Conservation (phyloP, 768 basidiomycete species). For the Tricholoma hemisulphureum region DNA sequence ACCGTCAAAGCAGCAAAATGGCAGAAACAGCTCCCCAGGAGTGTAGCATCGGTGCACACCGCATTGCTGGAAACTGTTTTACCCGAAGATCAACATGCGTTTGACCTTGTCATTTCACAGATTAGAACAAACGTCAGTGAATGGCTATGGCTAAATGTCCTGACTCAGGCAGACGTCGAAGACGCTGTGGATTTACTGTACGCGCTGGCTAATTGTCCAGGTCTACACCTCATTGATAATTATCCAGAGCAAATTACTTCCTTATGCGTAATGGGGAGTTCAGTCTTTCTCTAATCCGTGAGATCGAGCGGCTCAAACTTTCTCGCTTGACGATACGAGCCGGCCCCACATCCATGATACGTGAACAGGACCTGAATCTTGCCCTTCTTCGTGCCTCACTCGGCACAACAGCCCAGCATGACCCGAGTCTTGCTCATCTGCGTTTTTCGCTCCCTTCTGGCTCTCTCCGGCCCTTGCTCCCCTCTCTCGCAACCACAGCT, state of each 20-base stretch:
- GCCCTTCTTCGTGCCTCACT: slow-evolving; percentile 85
- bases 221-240: not conserved
- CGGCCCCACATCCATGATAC: slow-evolving; percentile 71
- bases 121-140: slow-evolving; percentile 84
- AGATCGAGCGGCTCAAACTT: slow-evolving; percentile 80
- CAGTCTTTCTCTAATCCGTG: slow-evolving; percentile 76
- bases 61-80: slow-evolving; percentile 62
- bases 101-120: slow-evolving; percentile 70
- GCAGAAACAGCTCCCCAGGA: slow-evolving; percentile 73
- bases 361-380: slow-evolving; percentile 87
- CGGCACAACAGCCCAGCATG: slow-evolving; percentile 85
- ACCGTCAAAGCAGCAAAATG: slow-evolving; percentile 79
- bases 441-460: slow-evolving; percentile 79
- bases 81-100: slow-evolving; percentile 72
- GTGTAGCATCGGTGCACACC: slow-evolving; percentile 64
- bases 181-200: slow-evolving; percentile 85
- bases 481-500: slow-evolving; percentile 52
- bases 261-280: slow-evolving; percentile 88
- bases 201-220: slow-evolving; percentile 26
- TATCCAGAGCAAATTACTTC: slow-evolving; percentile 79
- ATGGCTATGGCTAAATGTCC: slow-evolving; percentile 90
- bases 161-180: slow-evolving; percentile 80
- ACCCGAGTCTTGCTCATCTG: slow-evolving; percentile 69
- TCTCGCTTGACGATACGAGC: slow-evolving; percentile 70
- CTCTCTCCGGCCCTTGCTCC: slow-evolving; percentile 76